phyloP scores from a whole-genome alignment of 1,284 basidiomycete species.

The Papiliotrema terrestris region DNA sequence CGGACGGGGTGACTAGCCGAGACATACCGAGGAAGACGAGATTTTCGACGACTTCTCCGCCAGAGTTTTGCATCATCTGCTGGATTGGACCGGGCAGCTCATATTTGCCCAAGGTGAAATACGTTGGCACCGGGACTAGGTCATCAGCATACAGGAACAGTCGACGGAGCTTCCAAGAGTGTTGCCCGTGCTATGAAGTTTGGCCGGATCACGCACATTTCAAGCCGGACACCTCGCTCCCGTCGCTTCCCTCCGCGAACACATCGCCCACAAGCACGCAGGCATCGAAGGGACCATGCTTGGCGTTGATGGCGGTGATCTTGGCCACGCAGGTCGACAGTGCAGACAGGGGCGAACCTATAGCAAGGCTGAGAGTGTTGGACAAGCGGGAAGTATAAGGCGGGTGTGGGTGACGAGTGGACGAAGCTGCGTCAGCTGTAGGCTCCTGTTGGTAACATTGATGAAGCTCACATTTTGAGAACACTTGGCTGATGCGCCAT shows the following conservation, averaged over 20 bases:
- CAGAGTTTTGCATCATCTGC: slow-evolving; percentile 67
- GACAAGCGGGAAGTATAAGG: not conserved
- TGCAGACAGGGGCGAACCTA: slow-evolving; percentile 78
- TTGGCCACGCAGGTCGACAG: slow-evolving; percentile 73
- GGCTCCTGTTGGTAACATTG: too few species aligned
- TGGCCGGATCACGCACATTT: slow-evolving; percentile 22
- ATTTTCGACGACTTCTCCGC: slow-evolving; percentile 74
- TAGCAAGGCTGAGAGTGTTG: slow-evolving; percentile 61
- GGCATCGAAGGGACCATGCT: slow-evolving; percentile 91
- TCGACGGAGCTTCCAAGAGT: slow-evolving; percentile 7
- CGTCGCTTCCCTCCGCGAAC: slow-evolving; percentile 63
- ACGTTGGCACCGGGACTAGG: slow-evolving; percentile 80
- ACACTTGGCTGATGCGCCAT: slow-evolving; percentile 27
- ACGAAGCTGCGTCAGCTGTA: not conserved
- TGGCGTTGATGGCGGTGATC: slow-evolving; percentile 78
- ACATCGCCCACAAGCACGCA: slow-evolving; percentile 86
- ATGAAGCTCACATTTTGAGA: slow-evolving; percentile 27
- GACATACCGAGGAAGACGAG: slow-evolving; percentile 76
- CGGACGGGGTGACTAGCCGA: not conserved
- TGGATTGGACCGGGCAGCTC: slow-evolving; percentile 68
- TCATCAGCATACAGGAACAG: not conserved
- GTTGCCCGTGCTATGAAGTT: not conserved
- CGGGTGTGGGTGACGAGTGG: not conserved
- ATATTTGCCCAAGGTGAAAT: slow-evolving; percentile 81
- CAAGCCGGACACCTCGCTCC: slow-evolving; percentile 49